Evolutionary conservation across 495 filamentous ascomycete species (phyloP), one percentile per base, ranked within the genome.

Genomic region (Coniosporium apollinis): DNA sequence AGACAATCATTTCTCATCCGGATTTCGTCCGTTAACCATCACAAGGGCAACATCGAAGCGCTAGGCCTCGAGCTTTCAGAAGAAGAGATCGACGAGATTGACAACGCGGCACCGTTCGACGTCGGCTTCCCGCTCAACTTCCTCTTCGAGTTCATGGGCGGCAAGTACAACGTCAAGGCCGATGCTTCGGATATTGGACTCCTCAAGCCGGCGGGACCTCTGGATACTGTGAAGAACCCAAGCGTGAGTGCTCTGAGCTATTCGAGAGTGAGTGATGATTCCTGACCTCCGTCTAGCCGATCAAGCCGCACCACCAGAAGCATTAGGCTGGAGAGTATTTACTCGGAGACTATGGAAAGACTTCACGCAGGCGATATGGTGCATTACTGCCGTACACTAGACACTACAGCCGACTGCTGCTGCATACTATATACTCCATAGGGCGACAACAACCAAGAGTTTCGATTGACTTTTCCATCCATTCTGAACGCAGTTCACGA

Each of bases 31-130:
- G n/a, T n/a, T n/a, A n/a, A n/a, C n/a, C 72, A 82, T 46, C 49
- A 83, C 4, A 71, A 75, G 53, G 66, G 57, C 38, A 82, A 75
- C 36, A 74, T 83, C 39, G 74, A 76, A 39, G 79, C 72, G 2
- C 52, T 83, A 21, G 55, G 46, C 0, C 33, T 83, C 22, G 43
- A 51, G 32, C 55, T 85, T 36, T 65, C 57, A 2, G 52, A 65
- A 0, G 65, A 74, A 18, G 76, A 85, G 21, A 64, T 83, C 16
- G 47, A 63, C 19, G 66, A 76, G 49, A 78, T 83, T 41, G 76
- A 82, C 34, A 43, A 49, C 43, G 74, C 71, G 5, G 55, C 58
- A 31, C 59, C 62, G 5, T 82, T 79, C 49, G 72, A 79, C 43
- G 22, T 63, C 38, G 73, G 74, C 6, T 80, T 79, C 57, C 76